Conservation (phyloP, 192 early-diverging fungal species). For the Backusella psychrophila region DNA sequence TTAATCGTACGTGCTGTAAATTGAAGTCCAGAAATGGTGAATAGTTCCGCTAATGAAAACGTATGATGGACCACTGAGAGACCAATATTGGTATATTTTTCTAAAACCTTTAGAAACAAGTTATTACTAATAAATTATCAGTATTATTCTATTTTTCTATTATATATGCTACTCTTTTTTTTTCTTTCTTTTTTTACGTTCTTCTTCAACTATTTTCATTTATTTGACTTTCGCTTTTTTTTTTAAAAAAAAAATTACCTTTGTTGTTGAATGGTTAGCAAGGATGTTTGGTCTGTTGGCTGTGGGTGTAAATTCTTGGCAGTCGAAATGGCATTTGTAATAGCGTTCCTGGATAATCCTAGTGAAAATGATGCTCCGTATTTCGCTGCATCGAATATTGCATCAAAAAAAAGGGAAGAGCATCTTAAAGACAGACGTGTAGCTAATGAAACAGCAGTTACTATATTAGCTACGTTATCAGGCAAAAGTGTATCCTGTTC, state of each 20-base stretch:
- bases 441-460: constrained; percentile 61
- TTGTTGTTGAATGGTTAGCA: neutral
- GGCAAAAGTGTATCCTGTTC: constrained; percentile 45
- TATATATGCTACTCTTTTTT: neutral
- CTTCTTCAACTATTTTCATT: no score
- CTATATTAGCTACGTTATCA: constrained; percentile 54
- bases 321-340: constrained; percentile 56
- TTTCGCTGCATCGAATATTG: constrained; percentile 58
- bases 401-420: constrained; percentile 57
- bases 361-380: constrained; percentile 56
- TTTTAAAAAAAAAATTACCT: neutral
- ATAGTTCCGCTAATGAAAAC: constrained; percentile 75
- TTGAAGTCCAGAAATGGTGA: constrained; percentile 76
- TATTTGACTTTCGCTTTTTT: no score
- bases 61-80: constrained; percentile 63
- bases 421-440: constrained; percentile 61
- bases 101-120: constrained; percentile 55
- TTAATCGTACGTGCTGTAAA: constrained; percentile 75
- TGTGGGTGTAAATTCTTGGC: constrained; percentile 52
- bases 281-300: neutral
- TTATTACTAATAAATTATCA: constrained; percentile 15
- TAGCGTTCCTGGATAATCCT: constrained; percentile 52
- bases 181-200: neutral
- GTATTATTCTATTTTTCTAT: neutral
- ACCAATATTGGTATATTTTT: constrained; percentile 61